Conservation (phyloP, 2,329 filamentous ascomycete species). For the Rhinocladiella similis region DNA sequence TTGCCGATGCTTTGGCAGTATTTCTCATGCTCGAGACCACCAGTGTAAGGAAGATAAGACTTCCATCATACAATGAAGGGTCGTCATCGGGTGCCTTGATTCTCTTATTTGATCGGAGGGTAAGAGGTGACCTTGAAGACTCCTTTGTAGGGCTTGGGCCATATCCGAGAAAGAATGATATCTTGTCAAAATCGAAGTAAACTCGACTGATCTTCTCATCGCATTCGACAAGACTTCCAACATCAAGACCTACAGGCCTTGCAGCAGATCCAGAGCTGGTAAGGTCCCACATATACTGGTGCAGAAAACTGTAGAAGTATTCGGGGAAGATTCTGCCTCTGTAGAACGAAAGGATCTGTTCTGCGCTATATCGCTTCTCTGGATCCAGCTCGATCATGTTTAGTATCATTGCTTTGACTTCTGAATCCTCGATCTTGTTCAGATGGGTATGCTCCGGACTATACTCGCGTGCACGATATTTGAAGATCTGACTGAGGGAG, state of each 20-base stretch:
- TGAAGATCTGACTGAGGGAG: conserved; percentile 92
- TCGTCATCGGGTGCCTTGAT: conserved; percentile 43
- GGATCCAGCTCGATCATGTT: conserved; percentile 97
- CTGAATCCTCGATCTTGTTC: conserved; percentile 81
- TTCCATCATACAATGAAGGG: conserved; percentile 79
- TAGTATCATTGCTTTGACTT: conserved; percentile 82
- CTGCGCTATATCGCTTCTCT: conserved; percentile 85
- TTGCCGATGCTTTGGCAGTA: conserved; percentile 83
- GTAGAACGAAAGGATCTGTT: conserved; percentile 92
- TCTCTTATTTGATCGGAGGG: conserved; percentile 67
- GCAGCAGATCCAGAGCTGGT: conserved; percentile 85
- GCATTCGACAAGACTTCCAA: conserved; percentile 76
- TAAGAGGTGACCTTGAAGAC: conserved; percentile 33
- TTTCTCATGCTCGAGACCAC: conserved; percentile 87
- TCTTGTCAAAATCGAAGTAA: conserved; percentile 95
- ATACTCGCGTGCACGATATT: conserved; percentile 89
- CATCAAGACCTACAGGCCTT: conserved; percentile 65
- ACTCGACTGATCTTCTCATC: conserved; percentile 94
- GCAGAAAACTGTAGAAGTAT: conserved; percentile 96
- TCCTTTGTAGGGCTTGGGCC: conserved; percentile 25
- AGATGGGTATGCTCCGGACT: conserved; percentile 80
- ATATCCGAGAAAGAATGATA: conserved; percentile 85
- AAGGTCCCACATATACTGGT: conserved; percentile 95
- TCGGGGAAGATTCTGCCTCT: conserved; percentile 88
- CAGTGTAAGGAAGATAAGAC: conserved; percentile 85